A percentile compares a stretch with the other conserved stretches of the same genome.
These are phyloP conservation scores for Pseudogymnoascus sp. DNA, from an alignment of 2,329 filamentous ascomycete species.

Conservation along the genomic window DNA sequence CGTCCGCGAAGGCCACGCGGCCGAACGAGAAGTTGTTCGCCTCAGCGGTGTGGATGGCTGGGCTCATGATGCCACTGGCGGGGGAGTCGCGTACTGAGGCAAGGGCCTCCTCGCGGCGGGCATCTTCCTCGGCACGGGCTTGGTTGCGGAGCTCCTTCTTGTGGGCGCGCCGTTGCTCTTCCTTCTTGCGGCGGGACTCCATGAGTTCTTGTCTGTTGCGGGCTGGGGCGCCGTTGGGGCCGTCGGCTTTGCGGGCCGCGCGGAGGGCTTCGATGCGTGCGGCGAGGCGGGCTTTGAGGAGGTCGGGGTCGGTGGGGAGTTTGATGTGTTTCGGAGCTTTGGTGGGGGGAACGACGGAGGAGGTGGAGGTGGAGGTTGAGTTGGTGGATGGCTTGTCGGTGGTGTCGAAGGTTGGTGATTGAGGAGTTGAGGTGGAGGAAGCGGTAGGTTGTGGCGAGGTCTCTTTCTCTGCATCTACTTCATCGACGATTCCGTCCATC, in stretches of 20 bases:
- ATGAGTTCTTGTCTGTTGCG: constrained; percentile 87
- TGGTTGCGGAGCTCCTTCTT: constrained; percentile 78
- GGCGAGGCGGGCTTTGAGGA: constrained; percentile 70
- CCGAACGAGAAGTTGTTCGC: constrained; percentile 80
- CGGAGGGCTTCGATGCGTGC: constrained; percentile 80
- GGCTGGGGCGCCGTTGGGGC: constrained; percentile 71
- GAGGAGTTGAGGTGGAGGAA: constrained; percentile 43
- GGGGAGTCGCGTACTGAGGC: constrained; percentile 55
- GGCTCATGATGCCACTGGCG: constrained; percentile 45
- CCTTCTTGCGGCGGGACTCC: constrained; percentile 79
- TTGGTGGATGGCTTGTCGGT: constrained; percentile 37
- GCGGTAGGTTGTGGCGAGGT: constrained; percentile 13
- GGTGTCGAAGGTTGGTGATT: constrained; percentile 56
- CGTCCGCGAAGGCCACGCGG: constrained; percentile 83
- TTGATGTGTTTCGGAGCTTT: constrained; percentile 60
- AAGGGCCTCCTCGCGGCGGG: constrained; percentile 55
- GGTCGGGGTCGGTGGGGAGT: constrained; percentile 63
- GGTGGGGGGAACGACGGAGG: constrained; percentile 54
- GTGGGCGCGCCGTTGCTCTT: constrained; percentile 75
- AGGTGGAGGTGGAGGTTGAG: constrained; percentile 60
- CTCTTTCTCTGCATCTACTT: constrained; percentile 37
- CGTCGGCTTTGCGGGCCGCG: constrained; percentile 79
- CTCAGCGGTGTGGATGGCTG: constrained; percentile 44
- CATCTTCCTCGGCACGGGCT: constrained; percentile 73
- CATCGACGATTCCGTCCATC: constrained; percentile 40